These are phyloP conservation scores for Globisporangium acanthophoron DNA, from an alignment of 352 stramenopile species.

Conservation along the genomic window DNA sequence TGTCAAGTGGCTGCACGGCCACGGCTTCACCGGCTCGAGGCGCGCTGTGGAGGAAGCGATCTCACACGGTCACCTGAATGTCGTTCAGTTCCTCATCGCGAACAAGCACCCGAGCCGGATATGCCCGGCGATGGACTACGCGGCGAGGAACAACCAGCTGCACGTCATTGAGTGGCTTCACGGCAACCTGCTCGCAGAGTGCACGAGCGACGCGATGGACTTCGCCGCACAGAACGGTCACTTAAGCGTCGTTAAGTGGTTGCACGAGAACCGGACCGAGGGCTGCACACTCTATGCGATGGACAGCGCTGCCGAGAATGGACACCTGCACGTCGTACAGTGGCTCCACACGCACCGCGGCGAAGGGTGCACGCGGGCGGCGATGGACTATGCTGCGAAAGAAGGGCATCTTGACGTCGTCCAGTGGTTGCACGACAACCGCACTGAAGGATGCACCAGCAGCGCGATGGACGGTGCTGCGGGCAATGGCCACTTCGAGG, in stretches of 20 bases:
- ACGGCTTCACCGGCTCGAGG: constrained; percentile 1
- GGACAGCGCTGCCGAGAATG: constrained; percentile 23
- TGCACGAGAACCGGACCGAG: constrained; percentile 34
- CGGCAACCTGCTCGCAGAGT: constrained; percentile 5
- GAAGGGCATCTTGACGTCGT: constrained; percentile 4
- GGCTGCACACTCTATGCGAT: constrained; percentile 9
- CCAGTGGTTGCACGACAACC: constrained; percentile 2
- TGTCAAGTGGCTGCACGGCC: constrained; percentile 5
- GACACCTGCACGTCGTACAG: constrained; percentile 36
- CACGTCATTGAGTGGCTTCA: constrained; percentile 7
- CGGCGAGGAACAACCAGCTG: constrained; percentile 6
- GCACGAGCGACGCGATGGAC: constrained; percentile 13
- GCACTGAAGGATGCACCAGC: constrained; percentile 2
- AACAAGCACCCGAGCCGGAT: constrained; percentile 2
- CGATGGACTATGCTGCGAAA: constrained; percentile 6
- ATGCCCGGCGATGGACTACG: constrained; percentile 12
- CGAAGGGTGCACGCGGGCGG: constrained; percentile 3
- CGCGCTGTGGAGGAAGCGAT: constrained; percentile 6
- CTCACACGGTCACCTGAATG: constrained; percentile 1
- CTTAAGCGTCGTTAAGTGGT: constrained; percentile 46
- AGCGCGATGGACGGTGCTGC: constrained; percentile 6
- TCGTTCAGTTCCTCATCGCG: constrained; percentile 3
- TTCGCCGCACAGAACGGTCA: constrained; percentile 29
- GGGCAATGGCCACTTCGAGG: background rate
- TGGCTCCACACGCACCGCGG: constrained; percentile 46